phyloP scores from a whole-genome alignment of 2,329 filamentous ascomycete species.

The Fusarium virguliforme region DNA sequence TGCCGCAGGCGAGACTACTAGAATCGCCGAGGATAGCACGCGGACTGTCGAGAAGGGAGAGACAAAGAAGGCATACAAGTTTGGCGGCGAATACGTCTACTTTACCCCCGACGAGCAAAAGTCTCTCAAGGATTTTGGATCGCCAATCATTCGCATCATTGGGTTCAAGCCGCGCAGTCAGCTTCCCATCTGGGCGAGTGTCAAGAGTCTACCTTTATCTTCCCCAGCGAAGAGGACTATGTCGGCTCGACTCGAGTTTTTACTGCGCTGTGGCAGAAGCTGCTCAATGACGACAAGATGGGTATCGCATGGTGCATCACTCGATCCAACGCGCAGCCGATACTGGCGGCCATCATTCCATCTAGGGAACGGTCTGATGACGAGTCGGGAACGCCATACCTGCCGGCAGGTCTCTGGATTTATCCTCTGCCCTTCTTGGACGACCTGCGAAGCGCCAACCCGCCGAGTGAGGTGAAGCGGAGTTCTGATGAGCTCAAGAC shows the following conservation, averaged over 20 bases:
- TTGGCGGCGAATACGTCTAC: constrained; percentile 89
- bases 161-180: constrained; percentile 89
- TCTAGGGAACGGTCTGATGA: constrained; percentile 78
- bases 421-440: constrained; percentile 91
- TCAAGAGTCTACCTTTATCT: constrained; percentile 91
- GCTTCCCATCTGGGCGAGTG: constrained; percentile 86
- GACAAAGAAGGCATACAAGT: constrained; percentile 94
- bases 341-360: constrained; percentile 86
- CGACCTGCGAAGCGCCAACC: constrained; percentile 84
- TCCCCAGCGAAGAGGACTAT: constrained; percentile 91
- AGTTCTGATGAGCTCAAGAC: constrained; percentile 83
- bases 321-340: constrained; percentile 83
- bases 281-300: constrained; percentile 84
- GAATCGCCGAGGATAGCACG: constrained; percentile 83
- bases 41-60: constrained; percentile 84
- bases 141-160: constrained; percentile 87
- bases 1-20: constrained; percentile 80
- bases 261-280: constrained; percentile 89
- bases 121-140: constrained; percentile 83
- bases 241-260: constrained; percentile 95
- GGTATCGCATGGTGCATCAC: constrained; percentile 92
- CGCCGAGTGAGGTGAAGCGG: constrained; percentile 67
- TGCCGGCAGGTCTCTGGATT: constrained; percentile 91
- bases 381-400: constrained; percentile 75
- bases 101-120: constrained; percentile 90